Evolutionary conservation across 495 filamentous ascomycete genomes (phyloP), one percentile per base, ranked within the genome.

Genomic region (Talaromyces nanjingensis): DNA sequence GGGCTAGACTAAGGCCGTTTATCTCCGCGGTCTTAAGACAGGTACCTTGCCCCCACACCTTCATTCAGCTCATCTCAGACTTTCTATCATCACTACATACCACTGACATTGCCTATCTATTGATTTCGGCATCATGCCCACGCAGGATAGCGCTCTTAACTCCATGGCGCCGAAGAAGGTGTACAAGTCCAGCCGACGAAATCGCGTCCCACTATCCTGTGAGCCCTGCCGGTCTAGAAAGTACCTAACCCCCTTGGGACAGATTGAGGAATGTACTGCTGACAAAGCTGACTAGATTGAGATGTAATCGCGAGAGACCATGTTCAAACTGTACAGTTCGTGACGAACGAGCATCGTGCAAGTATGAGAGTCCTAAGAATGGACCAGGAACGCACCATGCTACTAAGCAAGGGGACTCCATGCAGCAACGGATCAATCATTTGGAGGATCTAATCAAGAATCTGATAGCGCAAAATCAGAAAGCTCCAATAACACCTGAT

Each of bases 151-250:
- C 9, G 20, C 5, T 5, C 27, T n/a, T 33, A 33, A 33, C 31
- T 59, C 56, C 56, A n/a, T 7, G 27, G 16, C 56, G 3, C 27
- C 14, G 31, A 37, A 20, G 56, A 59, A 47, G 39, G 8, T 29
- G 18, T 34, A 62, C 45, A 62, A 62, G 29, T 22, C 60, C 22
- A 49, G 12, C 47, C 60, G 60, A 25, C 60, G 60, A 9, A 52
- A 52, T n/a, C 60, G 60, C n/a, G 24, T 62, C 29, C 60, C 60
- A 22, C 45, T 62, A 7, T 62, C 60, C 31, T 62, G 60, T 62
- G 60, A 62, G 20, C 45, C 60, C 11, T 62, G 60, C 18, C 60
- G 60, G 11, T 31, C 47, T 33, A 49, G 60, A 54, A 62, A 62
- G 60, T 62, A 37, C 20, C 37, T 18, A 42, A 18, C 11, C 59